Percentiles rank a stretch among this genome's conserved stretches.
Evolutionary conservation across 2,329 filamentous ascomycete genomes (phyloP).

Genomic region (Dactylellina sp.): DNA sequence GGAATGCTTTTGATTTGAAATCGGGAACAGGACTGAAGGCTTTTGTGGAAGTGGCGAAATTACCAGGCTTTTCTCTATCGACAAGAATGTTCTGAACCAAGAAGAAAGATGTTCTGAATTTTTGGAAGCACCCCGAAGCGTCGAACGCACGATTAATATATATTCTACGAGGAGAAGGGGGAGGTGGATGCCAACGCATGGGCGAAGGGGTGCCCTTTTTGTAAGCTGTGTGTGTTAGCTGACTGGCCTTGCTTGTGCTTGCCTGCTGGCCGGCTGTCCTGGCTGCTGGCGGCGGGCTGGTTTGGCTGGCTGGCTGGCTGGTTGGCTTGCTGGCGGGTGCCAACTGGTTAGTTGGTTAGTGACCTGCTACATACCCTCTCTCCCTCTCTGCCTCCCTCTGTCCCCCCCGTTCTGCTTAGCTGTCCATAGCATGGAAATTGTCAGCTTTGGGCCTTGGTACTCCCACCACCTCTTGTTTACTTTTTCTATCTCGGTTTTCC

Average conservation of each 20-base stretch:
- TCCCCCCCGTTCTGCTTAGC: constrained; percentile 50
- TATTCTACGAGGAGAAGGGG: constrained; percentile 40
- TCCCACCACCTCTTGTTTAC: constrained; percentile 49
- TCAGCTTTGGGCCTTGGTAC: constrained; percentile 56
- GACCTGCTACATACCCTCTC: constrained; percentile 33
- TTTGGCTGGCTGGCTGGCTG: constrained; percentile 19
- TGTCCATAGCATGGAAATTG: constrained; percentile 56
- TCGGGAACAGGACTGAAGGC: constrained; percentile 50
- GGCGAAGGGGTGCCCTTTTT: constrained; percentile 54
- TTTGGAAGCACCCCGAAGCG: constrained; percentile 37
- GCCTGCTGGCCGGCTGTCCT: constrained; percentile 16
- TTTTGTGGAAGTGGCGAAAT: constrained; percentile 48
- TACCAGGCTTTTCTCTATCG: constrained; percentile 53
- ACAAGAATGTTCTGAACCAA: constrained; percentile 53
- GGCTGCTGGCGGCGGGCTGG: background rate
- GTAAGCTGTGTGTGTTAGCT: constrained; percentile 46
- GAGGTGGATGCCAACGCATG: constrained; percentile 49
- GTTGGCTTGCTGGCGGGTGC: constrained; percentile 28
- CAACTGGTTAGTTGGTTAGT: constrained; percentile 20
- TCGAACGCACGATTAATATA: constrained; percentile 39
- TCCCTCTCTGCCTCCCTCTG: constrained; percentile 2
- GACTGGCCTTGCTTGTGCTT: constrained; percentile 23
- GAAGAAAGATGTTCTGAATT: constrained; percentile 23
- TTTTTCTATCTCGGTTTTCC: constrained; percentile 40
- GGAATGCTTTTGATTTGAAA: constrained; percentile 57